Conservation (phyloP, 306 rosid species). For the Vigna radiata region DNA sequence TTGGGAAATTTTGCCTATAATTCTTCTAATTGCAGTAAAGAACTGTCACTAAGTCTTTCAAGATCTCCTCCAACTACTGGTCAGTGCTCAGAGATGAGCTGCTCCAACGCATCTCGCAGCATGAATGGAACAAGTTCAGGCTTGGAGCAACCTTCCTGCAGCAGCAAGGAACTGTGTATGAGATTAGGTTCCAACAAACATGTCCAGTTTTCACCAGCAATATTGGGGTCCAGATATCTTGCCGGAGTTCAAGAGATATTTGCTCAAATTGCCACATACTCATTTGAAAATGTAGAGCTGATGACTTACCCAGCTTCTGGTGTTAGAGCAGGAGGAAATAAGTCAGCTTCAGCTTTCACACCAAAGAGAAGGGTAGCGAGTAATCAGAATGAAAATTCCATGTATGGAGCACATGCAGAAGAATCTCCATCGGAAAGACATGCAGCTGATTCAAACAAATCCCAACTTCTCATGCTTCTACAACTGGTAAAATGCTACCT, state of each 20-base stretch:
- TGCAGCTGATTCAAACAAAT: slow-evolving; percentile 64
- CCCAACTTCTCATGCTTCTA: slow-evolving; percentile 71
- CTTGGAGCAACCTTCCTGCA: slow-evolving; percentile 59
- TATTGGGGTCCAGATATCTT: slow-evolving; percentile 77
- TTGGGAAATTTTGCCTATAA: slow-evolving; percentile 49
- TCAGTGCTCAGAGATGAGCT: slow-evolving; percentile 60
- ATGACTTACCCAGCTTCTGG: slow-evolving; percentile 46
- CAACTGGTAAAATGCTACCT: slow-evolving; percentile 65
- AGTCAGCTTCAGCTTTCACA: slow-evolving; percentile 25
- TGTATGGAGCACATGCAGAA: slow-evolving; percentile 47
- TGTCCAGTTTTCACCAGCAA: slow-evolving; percentile 54
- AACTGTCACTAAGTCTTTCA: slow-evolving; percentile 73
- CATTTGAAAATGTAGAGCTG: slow-evolving; percentile 63
- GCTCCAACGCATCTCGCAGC: slow-evolving; percentile 50
- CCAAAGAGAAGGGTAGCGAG: slow-evolving; percentile 3
- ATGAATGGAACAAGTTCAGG: slow-evolving; percentile 54
- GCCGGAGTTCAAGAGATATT: slow-evolving; percentile 75
- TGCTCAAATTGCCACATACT: slow-evolving; percentile 70
- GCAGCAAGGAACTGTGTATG: slow-evolving; percentile 52
- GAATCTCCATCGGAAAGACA: slow-evolving; percentile 46
- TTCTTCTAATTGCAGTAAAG: slow-evolving; percentile 58
- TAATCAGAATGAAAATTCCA: slow-evolving; percentile 40
- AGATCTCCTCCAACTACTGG: slow-evolving; percentile 55
- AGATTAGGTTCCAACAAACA: slow-evolving; percentile 51
- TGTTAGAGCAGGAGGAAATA: slow-evolving; percentile 39